Base-by-base conservation (phyloP, 176 grass and related monocot species). In the Raddia guianensis region DNA sequence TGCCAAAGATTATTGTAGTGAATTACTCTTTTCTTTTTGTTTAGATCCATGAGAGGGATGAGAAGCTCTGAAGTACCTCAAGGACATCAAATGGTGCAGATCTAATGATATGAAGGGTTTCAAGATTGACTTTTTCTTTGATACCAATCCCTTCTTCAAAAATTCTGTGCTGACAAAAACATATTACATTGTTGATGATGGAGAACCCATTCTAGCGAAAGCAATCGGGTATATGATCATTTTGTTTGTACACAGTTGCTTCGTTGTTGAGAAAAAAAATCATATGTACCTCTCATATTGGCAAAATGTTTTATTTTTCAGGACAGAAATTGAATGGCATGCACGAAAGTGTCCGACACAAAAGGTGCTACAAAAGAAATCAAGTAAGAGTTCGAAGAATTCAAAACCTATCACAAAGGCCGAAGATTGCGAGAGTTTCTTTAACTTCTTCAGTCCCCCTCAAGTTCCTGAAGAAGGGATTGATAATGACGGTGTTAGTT, bases 381-480 rank as follows among this genome's bases (percentile, higher is more conserved):
- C 77, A 40, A 91, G 64, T 34, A 86, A 89, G 53, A 74, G 83
- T 27, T 89, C 86, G 9, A 80, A 89, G 63, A 84, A 83, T 16
- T 32, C 79, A 11, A 86, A 92, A 37, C 82, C 86, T 44, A 74
- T 89, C 16, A 84, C 79, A 49, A 89, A 89, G 83, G 89, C 74
- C 21, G 90, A 92, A 86, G 48, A 73, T 8, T 92, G 86, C 66
- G 86, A 89, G 70, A 92, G 90, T 64, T 92, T 92, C 64, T 92
- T 92, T 55, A 92, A 86, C 83, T 92, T 92, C 73, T 92, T 89
- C 33, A 86, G 51, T 70, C 90, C 90, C 20, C 90, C 90, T 77
- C 74, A 92, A 65, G 65, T 92, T 69, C 90, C 90, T 67, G 90
- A 88, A 12, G 79, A 82, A 33, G 77, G 86, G 70, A 85, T 88